Conservation (phyloP, 257 asterid genomes). For the Lantana camara region DNA sequence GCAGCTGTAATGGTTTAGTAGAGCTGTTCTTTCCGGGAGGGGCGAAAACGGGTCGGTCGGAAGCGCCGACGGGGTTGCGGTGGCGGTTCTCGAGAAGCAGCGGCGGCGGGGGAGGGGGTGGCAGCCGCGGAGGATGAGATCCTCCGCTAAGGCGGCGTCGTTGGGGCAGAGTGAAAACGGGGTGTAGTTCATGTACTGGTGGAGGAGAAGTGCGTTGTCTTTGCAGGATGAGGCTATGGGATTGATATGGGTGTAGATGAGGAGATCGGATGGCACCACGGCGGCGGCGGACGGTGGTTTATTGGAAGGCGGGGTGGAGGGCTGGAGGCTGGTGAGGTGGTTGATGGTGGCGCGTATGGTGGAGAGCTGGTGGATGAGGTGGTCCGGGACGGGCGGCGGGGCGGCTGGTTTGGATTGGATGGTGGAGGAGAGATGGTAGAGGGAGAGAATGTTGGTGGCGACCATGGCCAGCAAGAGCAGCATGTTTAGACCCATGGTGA, state of each 20-base stretch:
- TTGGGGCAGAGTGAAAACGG: conserved; percentile 75
- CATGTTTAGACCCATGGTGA: conserved; percentile 88
- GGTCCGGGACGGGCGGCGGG: conserved; percentile 77
- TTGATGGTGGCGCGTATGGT: conserved; percentile 95
- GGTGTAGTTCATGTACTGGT: conserved; percentile 85
- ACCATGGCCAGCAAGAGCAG: conserved; percentile 88
- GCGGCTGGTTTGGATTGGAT: conserved; percentile 60
- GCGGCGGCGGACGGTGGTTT: conserved; percentile 31
- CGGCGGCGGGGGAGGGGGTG: conserved; percentile 98
- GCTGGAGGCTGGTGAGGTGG: conserved; percentile 86
- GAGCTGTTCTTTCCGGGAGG: conserved; percentile 62
- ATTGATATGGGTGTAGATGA: conserved; percentile 70
- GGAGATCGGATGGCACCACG: conserved; percentile 82
- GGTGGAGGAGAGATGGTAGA: conserved; percentile 96
- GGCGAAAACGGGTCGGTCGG: conserved; percentile 67
- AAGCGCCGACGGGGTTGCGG: conserved; percentile 43
- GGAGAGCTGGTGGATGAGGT: conserved; percentile 93
- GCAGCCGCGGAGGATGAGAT: conserved; percentile 87
- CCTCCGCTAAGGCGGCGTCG: conserved; percentile 67
- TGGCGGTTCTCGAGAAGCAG: conserved; percentile 72
- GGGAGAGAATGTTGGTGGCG: conserved; percentile 94
- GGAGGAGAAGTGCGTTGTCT: conserved; percentile 74
- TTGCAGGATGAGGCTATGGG: conserved; percentile 92
- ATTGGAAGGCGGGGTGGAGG: conserved; percentile 43
- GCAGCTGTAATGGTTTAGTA: conserved; percentile 60